Conservation (phyloP, 441 rosid species). For the Populus hybrid region DNA sequence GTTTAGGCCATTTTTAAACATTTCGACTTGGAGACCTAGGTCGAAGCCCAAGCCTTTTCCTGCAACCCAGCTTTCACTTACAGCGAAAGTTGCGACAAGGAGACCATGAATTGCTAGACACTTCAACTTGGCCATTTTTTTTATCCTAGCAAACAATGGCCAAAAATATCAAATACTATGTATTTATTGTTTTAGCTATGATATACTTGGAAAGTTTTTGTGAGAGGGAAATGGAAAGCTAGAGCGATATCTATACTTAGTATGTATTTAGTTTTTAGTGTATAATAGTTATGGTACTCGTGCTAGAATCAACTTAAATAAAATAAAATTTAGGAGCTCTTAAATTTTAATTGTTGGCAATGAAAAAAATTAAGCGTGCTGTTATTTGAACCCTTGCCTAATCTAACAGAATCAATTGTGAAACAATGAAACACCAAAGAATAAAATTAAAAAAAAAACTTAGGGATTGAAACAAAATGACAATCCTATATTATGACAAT, state of each 20-base stretch:
- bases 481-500: too few species aligned
- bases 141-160: not conserved
- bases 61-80: conserved; percentile 42
- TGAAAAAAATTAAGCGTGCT: too few species aligned
- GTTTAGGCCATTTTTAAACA: not conserved
- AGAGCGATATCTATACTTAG: conserved; percentile 17
- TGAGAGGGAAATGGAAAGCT: not conserved
- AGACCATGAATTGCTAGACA: conserved; percentile 35
- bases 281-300: not conserved
- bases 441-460: too few species aligned
- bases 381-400: too few species aligned
- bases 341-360: too few species aligned
- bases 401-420: too few species aligned
- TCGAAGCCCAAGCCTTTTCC: conserved; percentile 54
- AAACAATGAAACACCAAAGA: too few species aligned
- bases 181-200: not conserved
- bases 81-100: conserved; percentile 30
- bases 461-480: too few species aligned
- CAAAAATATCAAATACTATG: not conserved
- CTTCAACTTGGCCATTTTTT: conserved; percentile 29
- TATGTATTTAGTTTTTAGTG: not conserved
- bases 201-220: not conserved
- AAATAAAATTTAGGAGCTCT: too few species aligned
- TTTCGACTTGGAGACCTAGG: conserved; percentile 27
- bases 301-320: too few species aligned